phyloP scores from a whole-genome alignment of 768 basidiomycete genomes.

The Boletus rubroflammeus region DNA sequence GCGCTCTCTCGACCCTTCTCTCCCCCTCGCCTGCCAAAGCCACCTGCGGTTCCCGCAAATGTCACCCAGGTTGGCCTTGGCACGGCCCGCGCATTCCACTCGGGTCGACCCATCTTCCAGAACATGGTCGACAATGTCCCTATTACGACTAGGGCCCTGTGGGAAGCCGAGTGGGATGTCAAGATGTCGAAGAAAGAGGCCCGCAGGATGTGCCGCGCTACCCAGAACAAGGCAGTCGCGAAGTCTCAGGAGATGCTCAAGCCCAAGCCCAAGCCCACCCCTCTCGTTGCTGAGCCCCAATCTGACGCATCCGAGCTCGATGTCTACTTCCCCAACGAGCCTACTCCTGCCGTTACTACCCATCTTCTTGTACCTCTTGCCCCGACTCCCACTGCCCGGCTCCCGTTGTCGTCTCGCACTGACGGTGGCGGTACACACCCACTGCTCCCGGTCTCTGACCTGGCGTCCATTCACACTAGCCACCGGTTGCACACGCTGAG shows the following conservation, averaged over 20 bases:
- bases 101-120: slow-evolving; percentile 72
- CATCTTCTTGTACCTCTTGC: slow-evolving; percentile 73
- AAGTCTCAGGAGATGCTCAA: slow-evolving; percentile 31
- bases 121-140: slow-evolving; percentile 79
- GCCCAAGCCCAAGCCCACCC: slow-evolving; percentile 20
- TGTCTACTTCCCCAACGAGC: slow-evolving; percentile 52
- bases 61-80: slow-evolving; percentile 73
- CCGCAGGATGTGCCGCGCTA: slow-evolving; percentile 22
- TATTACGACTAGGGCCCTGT: slow-evolving; percentile 67
- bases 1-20: slow-evolving; percentile 46
- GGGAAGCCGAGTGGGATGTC: slow-evolving; percentile 69
- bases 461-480: slow-evolving; percentile 49
- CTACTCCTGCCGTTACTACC: slow-evolving; percentile 48
- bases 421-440: slow-evolving; percentile 20
- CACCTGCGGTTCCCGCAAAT: slow-evolving; percentile 44
- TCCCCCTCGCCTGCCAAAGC: slow-evolving; percentile 56
- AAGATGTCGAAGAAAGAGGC: slow-evolving; percentile 45
- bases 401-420: slow-evolving; percentile 45
- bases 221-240: slow-evolving; percentile 15
- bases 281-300: slow-evolving; percentile 1
- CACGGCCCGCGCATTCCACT: slow-evolving; percentile 70
- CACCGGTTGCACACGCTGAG: slow-evolving; percentile 58
- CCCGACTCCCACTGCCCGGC: slow-evolving; percentile 65
- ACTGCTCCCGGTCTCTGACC: slow-evolving; percentile 51
- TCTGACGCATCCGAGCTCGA: slow-evolving; percentile 44